A percentile compares a stretch with the other conserved stretches of the same genome.
Evolutionary conservation across 2,329 filamentous ascomycete genomes (phyloP).

Genomic region (Hypoxylon sp.): DNA sequence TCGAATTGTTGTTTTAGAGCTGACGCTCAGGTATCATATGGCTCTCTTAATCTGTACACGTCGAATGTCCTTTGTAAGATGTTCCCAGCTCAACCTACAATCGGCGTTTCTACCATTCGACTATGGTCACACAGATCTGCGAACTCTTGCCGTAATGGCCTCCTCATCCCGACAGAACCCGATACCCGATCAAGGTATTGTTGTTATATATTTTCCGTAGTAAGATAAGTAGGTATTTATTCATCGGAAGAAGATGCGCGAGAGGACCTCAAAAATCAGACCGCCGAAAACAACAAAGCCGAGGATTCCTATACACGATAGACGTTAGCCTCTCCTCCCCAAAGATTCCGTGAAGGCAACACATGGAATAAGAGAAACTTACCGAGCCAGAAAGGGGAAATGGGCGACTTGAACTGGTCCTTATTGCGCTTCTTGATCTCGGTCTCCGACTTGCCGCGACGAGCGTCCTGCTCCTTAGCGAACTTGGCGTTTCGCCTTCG

Average conservation of each 20-base stretch:
- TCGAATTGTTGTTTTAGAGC: conserved; percentile 32
- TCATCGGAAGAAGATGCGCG: conserved; percentile 65
- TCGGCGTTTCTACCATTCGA: background rate
- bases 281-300: conserved; percentile 74
- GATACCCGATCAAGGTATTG: background rate
- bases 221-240: background rate
- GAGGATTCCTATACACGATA: conserved; percentile 62
- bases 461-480: conserved; percentile 78
- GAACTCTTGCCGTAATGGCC: background rate
- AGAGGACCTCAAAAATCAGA: conserved; percentile 70
- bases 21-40: conserved; percentile 38
- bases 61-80: conserved; percentile 15
- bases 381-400: conserved; percentile 77
- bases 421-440: conserved; percentile 73
- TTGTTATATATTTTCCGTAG: background rate
- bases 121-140: background rate
- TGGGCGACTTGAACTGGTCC: conserved; percentile 70
- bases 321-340: conserved; percentile 27
- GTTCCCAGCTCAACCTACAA: conserved; percentile 2
- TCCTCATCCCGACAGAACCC: background rate
- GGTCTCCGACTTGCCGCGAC: conserved; percentile 80
- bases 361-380: conserved; percentile 37
- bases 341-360: background rate
- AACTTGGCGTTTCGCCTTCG: conserved; percentile 85
- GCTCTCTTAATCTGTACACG: conserved; percentile 24